Evolutionary conservation across 148 eudicot species (phyloP).

Genomic region (Arctostaphylos glauca): DNA sequence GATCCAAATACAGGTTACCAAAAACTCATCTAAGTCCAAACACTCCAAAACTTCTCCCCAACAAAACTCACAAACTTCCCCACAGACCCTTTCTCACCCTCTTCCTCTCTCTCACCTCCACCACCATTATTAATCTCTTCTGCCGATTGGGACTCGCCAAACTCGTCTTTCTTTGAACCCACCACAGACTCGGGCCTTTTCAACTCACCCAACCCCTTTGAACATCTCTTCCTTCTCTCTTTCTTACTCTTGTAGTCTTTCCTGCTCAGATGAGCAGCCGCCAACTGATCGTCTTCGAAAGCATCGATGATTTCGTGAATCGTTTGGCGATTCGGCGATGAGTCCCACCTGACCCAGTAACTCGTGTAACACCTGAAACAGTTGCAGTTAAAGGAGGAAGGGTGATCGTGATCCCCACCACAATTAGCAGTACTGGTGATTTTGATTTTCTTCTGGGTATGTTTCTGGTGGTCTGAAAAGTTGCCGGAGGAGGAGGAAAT

Average conservation of each 20-base stretch:
- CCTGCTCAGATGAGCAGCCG: slow-evolving; percentile 9
- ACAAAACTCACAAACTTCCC: slow-evolving; percentile 36
- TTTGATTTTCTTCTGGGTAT: neutral
- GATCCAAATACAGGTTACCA: neutral
- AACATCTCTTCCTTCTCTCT: slow-evolving; percentile 30
- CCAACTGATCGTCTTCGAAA: slow-evolving; percentile 50
- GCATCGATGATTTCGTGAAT: slow-evolving; percentile 83
- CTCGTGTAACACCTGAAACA: slow-evolving; percentile 74
- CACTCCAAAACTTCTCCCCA: slow-evolving; percentile 44
- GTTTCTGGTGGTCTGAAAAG: slow-evolving; percentile 19
- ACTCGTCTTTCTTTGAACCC: slow-evolving; percentile 19
- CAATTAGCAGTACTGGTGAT: neutral
- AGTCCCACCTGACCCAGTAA: slow-evolving; percentile 81
- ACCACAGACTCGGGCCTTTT: slow-evolving; percentile 19
- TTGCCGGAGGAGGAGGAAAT: slow-evolving; percentile 46
- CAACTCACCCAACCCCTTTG: slow-evolving; percentile 14
- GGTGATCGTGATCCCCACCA: slow-evolving; percentile 52
- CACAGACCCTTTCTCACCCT: slow-evolving; percentile 27
- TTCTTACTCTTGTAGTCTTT: slow-evolving; percentile 14
- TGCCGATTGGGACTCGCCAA: slow-evolving; percentile 19
- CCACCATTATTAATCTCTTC: slow-evolving; percentile 6
- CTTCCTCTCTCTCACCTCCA: slow-evolving; percentile 14
- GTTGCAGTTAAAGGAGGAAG: slow-evolving; percentile 50
- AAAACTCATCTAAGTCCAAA: slow-evolving; percentile 32
- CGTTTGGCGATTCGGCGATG: slow-evolving; percentile 69